Evolutionary conservation across 1,284 basidiomycete species (phyloP).

Genomic region (Cryptococcus sp.): DNA sequence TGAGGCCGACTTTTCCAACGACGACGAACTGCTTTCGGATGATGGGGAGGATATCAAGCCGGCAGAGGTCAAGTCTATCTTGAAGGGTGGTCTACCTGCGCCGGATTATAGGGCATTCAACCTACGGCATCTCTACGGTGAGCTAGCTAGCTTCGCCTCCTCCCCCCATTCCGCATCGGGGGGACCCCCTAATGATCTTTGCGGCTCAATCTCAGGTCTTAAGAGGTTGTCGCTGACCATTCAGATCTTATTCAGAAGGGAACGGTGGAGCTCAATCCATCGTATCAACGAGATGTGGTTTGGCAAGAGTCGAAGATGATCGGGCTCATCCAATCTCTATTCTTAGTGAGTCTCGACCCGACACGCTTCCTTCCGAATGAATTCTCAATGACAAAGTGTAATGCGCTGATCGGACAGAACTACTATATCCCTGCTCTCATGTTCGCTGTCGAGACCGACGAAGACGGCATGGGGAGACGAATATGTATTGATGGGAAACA

Average conservation of each 20-base stretch:
- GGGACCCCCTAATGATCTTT: neutral
- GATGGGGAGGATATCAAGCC: conserved; percentile 22
- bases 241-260: conserved; percentile 34
- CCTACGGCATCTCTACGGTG: conserved; percentile 27
- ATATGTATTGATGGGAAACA: conserved; percentile 46
- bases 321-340: conserved; percentile 30
- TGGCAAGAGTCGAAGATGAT: conserved; percentile 33
- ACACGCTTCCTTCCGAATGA: too few relatives aligned
- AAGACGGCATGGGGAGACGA: conserved; percentile 18
- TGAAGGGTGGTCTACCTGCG: conserved; percentile 20
- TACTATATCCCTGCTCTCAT: conserved; percentile 43
- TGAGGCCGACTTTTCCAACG: conserved; percentile 22
- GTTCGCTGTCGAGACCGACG: conserved; percentile 26
- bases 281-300: conserved; percentile 44
- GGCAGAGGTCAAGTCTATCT: conserved; percentile 7
- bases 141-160: too few relatives aligned
- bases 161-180: too few relatives aligned
- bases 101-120: conserved; percentile 23
- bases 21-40: conserved; percentile 21
- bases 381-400: too few relatives aligned
- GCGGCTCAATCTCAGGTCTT: too few relatives aligned
- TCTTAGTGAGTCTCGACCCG: conserved; percentile 26
- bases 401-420: conserved; percentile 21
- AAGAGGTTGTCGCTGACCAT: conserved; percentile 1
- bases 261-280: conserved; percentile 31